A percentile compares a stretch with the other conserved stretches of the same genome.
Conservation (phyloP, 192 early-diverging fungal species). For the Backusella parvicylindrica region DNA sequence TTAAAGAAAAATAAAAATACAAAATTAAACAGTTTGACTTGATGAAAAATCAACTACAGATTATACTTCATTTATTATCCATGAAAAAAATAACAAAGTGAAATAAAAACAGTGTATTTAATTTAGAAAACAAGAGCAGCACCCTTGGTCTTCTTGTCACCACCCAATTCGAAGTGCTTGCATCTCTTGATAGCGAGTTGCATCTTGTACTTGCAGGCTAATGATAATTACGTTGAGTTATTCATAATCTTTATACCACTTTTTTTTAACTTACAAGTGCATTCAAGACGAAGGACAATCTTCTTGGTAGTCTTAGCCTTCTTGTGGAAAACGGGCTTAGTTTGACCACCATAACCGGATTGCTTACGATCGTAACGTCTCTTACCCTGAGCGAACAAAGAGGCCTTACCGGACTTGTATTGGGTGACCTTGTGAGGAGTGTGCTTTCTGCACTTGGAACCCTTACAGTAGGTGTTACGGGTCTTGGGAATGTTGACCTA, state of each 20-base stretch:
- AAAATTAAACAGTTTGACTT: neutral
- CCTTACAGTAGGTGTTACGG: slow-evolving; percentile 99
- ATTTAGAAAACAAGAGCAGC: slow-evolving; percentile 87
- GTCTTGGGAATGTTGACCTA: slow-evolving; percentile 99
- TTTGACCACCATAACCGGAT: slow-evolving; percentile 99
- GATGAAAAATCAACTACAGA: neutral
- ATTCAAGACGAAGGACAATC: slow-evolving; percentile 98
- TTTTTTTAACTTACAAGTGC: slow-evolving; percentile 49
- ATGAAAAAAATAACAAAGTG: neutral
- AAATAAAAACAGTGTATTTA: neutral
- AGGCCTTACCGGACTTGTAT: slow-evolving; percentile 99
- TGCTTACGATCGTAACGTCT: slow-evolving; percentile 74
- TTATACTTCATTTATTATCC: neutral
- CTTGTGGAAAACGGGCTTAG: slow-evolving; percentile 99
- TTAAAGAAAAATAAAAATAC: neutral
- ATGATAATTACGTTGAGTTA: neutral
- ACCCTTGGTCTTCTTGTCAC: slow-evolving; percentile 96
- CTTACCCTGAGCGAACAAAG: slow-evolving; percentile 98
- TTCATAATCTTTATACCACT: too few relatives aligned
- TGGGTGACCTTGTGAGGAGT: slow-evolving; percentile 99
- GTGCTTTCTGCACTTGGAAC: slow-evolving; percentile 96
- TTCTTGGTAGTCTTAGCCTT: slow-evolving; percentile 99
- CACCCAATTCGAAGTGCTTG: slow-evolving; percentile 99
- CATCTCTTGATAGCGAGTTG: slow-evolving; percentile 98
- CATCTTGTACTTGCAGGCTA: slow-evolving; percentile 96